Conservation (phyloP, 345 rosid species). For the Viola odorata region DNA sequence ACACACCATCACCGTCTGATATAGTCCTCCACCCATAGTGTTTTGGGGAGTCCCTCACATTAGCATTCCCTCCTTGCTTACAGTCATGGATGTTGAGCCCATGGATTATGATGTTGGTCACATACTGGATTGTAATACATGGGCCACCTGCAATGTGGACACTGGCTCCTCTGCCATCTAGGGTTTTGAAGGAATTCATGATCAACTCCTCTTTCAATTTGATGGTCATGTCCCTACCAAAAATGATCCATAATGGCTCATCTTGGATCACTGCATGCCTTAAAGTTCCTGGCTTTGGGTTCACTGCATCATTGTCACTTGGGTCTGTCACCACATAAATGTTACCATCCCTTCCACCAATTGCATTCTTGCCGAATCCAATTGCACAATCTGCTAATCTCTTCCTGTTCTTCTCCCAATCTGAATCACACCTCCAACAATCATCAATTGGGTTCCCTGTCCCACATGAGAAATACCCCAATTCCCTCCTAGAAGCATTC, state of each 20-base stretch:
- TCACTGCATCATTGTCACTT: slow-evolving; percentile 16
- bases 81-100: slow-evolving; percentile 27
- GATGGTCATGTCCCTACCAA: slow-evolving; percentile 23
- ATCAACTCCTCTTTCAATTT: slow-evolving; percentile 23
- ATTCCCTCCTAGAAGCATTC: slow-evolving; percentile 22
- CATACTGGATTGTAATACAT: slow-evolving; percentile 24
- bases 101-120: slow-evolving; percentile 27
- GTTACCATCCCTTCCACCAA: slow-evolving; percentile 24
- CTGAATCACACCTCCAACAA: slow-evolving; percentile 29
- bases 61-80: slow-evolving; percentile 28
- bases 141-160: slow-evolving; percentile 27
- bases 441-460: slow-evolving; percentile 27
- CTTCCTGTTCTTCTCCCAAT: slow-evolving; percentile 29
- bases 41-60: slow-evolving; percentile 24
- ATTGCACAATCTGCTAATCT: slow-evolving; percentile 23
- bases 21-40: slow-evolving; percentile 30
- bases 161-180: slow-evolving; percentile 29
- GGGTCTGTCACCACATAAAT: slow-evolving; percentile 28
- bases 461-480: slow-evolving; percentile 26
- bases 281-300: slow-evolving; percentile 25
- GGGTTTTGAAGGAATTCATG: slow-evolving; percentile 29
- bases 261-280: slow-evolving; percentile 27
- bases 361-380: slow-evolving; percentile 28
- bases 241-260: slow-evolving; percentile 30
- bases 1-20: slow-evolving; percentile 30